Evolutionary conservation across 208 protist species (phyloP), one percentile per base, ranked within the genome.

Genomic region (Histomonas meleagridis): DNA sequence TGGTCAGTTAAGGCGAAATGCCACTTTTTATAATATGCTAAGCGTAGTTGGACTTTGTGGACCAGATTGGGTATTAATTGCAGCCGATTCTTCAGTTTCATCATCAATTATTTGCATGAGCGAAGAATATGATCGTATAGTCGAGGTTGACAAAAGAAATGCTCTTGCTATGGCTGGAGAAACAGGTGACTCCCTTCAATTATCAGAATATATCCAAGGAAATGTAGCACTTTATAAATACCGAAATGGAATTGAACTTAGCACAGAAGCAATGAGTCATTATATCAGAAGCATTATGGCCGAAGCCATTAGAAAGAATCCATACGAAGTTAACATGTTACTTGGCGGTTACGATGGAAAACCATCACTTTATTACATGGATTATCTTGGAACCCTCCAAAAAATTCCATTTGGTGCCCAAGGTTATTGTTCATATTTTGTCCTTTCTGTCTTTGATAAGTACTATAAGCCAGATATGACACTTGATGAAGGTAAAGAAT

Each of bases 71-170:
- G 76, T 86, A 55, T 53, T 86, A 32, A 51, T 86, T 23, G 76
- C 76, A 43, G 76, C 76, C 14, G 76, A 86, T 57, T 86, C 76
- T 18, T 86, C 76, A 26, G 76, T 86, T 55, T 86, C 76, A 38
- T 86, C 76, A 5, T 86, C 76, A 51, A 86, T 86, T 86, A 86
- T 86, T 35, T 86, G 76, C 46, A 86, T 86, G 76, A 86, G 76
- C 46, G 76, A 86, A 49, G 46, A 86, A n/a, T 86, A 86, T 28
- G 76, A 86, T 48, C 38, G 76, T 51, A 86, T 86, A 55, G 46
- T 26, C 32, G 40, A 86, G 16, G 38, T 86, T 32, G 70, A 35
- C 14, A 43, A 81, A 32, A 26, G 12, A 16, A 32, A 81, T 51
- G 70, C 70, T 12, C 38, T 81, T 46, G 70, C 70, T 51, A 48